phyloP scores from a whole-genome alignment of 2,329 filamentous ascomycete species.

The Chrysoporthe deuterocubensis region DNA sequence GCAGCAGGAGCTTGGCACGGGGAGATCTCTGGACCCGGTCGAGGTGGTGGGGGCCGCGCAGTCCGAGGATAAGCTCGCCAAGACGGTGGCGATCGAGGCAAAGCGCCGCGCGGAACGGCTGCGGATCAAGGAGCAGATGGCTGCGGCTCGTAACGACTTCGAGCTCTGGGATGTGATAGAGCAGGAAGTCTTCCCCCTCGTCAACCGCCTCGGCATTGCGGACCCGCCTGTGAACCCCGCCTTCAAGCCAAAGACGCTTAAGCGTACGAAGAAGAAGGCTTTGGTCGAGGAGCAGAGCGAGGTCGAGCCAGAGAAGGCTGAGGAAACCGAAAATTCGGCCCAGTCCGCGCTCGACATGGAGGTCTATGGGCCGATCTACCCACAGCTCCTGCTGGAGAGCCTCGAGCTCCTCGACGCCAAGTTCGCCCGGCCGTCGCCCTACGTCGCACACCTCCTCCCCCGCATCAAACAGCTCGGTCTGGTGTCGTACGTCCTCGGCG shows the following conservation, averaged over 20 bases:
- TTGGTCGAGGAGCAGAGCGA: conserved; percentile 27
- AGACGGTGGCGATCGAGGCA: conserved; percentile 44
- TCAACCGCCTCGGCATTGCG: conserved; percentile 58
- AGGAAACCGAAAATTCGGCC: background rate
- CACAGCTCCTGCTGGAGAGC: conserved; percentile 61
- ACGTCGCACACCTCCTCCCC: conserved; percentile 66
- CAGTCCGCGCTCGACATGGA: conserved; percentile 50
- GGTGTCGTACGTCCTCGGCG: conserved; percentile 72
- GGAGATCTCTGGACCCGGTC: conserved; percentile 1
- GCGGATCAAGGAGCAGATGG: conserved; percentile 59
- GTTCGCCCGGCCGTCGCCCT: conserved; percentile 62
- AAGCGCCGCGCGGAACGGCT: conserved; percentile 50
- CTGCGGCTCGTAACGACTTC: conserved; percentile 60
- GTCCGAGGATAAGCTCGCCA: conserved; percentile 30
- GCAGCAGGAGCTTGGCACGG: background rate
- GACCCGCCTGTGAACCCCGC: conserved; percentile 28
- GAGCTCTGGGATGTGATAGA: conserved; percentile 72
- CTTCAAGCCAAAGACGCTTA: conserved; percentile 10
- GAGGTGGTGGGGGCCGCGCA: conserved; percentile 36
- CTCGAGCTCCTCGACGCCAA: conserved; percentile 59
- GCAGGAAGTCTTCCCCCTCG: conserved; percentile 66
- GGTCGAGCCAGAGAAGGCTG: conserved; percentile 13
- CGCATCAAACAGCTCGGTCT: conserved; percentile 70
- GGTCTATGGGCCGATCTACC: conserved; percentile 67
- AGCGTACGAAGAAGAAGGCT: conserved; percentile 25